Evolutionary conservation across 1,139 yeast genomes (phyloP).

Genomic region (Lodderomyces beijingensis): DNA sequence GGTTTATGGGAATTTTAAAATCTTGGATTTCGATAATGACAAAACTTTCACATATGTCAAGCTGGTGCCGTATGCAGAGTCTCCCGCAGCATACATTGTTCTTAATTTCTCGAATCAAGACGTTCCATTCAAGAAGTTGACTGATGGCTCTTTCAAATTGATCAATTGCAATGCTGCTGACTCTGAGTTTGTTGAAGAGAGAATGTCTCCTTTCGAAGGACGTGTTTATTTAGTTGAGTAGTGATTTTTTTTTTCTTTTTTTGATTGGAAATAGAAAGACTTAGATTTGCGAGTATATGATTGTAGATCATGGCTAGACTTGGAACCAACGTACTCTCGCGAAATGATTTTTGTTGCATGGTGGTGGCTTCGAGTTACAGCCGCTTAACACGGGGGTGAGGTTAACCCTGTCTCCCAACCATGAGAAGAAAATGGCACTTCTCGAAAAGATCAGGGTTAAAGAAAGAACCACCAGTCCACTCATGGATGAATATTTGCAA

Average conservation of each 20-base stretch:
- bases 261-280: slow-evolving; percentile 2
- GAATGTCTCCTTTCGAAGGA: slow-evolving; percentile 37
- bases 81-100: slow-evolving; percentile 33
- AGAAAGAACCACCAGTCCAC: too few relatives aligned
- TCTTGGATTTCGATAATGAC: slow-evolving; percentile 36
- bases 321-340: too few relatives aligned
- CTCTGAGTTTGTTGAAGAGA: slow-evolving; percentile 16
- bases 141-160: slow-evolving; percentile 23
- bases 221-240: slow-evolving; percentile 28
- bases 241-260: background rate
- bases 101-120: slow-evolving; percentile 41
- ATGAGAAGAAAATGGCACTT: too few relatives aligned
- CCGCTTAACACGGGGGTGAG: too few relatives aligned
- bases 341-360: too few relatives aligned
- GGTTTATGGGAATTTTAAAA: slow-evolving; percentile 45
- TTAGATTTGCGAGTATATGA: too few relatives aligned
- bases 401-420: too few relatives aligned
- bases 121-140: slow-evolving; percentile 24
- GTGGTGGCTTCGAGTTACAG: too few relatives aligned
- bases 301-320: too few relatives aligned
- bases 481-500: too few relatives aligned
- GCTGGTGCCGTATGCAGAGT: slow-evolving; percentile 10
- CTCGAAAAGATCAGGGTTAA: too few relatives aligned
- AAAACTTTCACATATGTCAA: slow-evolving; percentile 39
- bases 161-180: slow-evolving; percentile 23